phyloP scores from a whole-genome alignment of 441 rosid genomes.

The Bocquillonia castaneifolia region DNA sequence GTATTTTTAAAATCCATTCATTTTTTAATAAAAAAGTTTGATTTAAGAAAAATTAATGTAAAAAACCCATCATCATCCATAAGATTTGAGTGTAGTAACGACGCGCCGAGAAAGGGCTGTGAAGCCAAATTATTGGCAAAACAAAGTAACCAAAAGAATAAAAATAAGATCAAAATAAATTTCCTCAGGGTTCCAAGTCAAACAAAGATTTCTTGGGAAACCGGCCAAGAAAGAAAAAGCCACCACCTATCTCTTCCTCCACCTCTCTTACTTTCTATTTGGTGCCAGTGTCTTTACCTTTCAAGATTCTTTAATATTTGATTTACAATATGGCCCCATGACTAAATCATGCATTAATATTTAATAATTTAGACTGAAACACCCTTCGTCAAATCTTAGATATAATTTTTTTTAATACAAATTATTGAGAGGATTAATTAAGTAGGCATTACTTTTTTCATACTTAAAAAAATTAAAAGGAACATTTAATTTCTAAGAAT shows the following conservation, averaged over 20 bases:
- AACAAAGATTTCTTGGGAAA: slow-evolving; percentile 35
- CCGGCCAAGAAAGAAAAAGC: slow-evolving; percentile 42
- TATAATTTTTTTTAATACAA: too few relatives aligned
- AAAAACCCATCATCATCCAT: too few relatives aligned
- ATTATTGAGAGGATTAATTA: too few relatives aligned
- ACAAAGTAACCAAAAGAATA: background rate
- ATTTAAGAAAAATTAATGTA: too few relatives aligned
- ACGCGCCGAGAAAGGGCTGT: slow-evolving; percentile 4
- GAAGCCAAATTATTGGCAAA: background rate
- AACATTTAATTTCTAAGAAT: too few relatives aligned
- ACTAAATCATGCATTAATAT: background rate
- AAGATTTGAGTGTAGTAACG: too few relatives aligned
- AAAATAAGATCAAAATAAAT: background rate
- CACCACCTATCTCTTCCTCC: slow-evolving; percentile 23
- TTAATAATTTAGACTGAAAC: background rate
- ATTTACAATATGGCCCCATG: slow-evolving; percentile 21
- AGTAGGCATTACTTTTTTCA: too few relatives aligned
- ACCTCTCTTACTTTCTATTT: slow-evolving; percentile 15
- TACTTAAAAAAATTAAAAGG: too few relatives aligned
- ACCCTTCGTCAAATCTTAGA: background rate
- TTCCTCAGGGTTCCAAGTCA: slow-evolving; percentile 34
- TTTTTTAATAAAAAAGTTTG: too few relatives aligned
- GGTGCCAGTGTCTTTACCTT: slow-evolving; percentile 31
- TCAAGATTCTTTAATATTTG: slow-evolving; percentile 31
- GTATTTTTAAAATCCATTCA: too few relatives aligned